These are phyloP conservation scores for Chenopodium berlandieri DNA, from an alignment of 148 eudicot species.

Conservation along the genomic window DNA sequence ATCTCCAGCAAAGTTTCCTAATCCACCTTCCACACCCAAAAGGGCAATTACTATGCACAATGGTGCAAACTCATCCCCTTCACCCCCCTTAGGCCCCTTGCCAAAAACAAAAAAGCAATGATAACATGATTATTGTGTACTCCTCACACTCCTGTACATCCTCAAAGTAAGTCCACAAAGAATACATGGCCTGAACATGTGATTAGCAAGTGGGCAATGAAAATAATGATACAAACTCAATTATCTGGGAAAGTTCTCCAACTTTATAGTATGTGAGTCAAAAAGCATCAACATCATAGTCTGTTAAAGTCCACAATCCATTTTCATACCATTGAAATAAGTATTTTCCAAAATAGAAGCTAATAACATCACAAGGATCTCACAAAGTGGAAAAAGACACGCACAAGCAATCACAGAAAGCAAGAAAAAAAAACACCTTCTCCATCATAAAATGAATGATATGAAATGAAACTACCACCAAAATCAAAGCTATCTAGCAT, in stretches of 20 bases:
- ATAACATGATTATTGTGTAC: not conserved
- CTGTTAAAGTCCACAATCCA: not conserved
- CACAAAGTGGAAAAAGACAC: not conserved
- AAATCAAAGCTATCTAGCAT: not conserved
- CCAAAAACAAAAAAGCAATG: not conserved
- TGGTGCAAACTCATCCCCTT: not conserved
- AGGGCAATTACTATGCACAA: not conserved
- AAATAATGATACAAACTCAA: not conserved
- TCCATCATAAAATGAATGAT: not conserved
- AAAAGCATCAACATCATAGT: not conserved
- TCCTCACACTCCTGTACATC: not conserved
- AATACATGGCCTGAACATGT: not conserved
- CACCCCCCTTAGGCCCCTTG: not conserved
- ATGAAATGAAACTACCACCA: not conserved
- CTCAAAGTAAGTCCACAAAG: not conserved
- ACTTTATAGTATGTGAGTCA: not conserved
- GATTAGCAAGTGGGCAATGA: not conserved
- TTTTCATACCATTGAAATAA: not conserved
- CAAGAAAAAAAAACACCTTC: not conserved
- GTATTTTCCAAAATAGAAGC: not conserved
- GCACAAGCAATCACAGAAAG: not conserved
- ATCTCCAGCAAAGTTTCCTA: not conserved
- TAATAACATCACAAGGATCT: not conserved
- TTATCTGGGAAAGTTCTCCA: not conserved
- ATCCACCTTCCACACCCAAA: not conserved